Evolutionary conservation across 2,329 filamentous ascomycete species (phyloP), one percentile per base, ranked within the genome.

Genomic region (Parafenestella ontariensis): DNA sequence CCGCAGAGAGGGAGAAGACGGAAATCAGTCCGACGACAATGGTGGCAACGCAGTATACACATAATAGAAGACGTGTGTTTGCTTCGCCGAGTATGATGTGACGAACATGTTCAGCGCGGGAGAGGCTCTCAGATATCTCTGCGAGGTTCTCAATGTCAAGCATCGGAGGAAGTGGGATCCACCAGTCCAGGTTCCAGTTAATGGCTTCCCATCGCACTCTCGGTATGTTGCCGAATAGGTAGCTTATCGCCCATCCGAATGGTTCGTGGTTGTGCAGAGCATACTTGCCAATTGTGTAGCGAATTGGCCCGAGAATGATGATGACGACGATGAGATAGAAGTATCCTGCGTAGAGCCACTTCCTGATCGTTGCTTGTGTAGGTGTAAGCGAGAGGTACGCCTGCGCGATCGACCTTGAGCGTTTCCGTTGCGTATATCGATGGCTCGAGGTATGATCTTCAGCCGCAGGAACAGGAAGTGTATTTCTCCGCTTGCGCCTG

Each of bases 201-300:
- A 91, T 81, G 8, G 94, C 84, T 72, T 89, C 83, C 71, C 89
- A 87, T 21, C 92, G 84, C 62, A 97, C 86, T 68, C 81, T 82
- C 0, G 85, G 82, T 10, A 93, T 71, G 64, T 96, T 90, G 11
- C 94, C 93, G 57, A 98, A 85, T 2, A 97, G 79, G 74, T 99
- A 99, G 1, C 91, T 89, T 10, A 97, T 76, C 0, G 92, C 93
- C 95, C 95, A 99, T 2, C 94, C 91, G 40, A 99, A 85, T 0
- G 95, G 92, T 65, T 99, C 95, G 46, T 87, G 79, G 15, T 86
- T 87, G 29, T 83, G 70, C 1, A 99, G 81, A 13, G 92, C 92
- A 58, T 84, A 81, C 39, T 78, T 76, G 34, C 83, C 78, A 45
- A 98, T 86, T 62, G 91, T 89, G 2, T 81, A 80, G 49, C 92